phyloP scores from a whole-genome alignment of 208 protist genomes.

The Lotmaria passim region DNA sequence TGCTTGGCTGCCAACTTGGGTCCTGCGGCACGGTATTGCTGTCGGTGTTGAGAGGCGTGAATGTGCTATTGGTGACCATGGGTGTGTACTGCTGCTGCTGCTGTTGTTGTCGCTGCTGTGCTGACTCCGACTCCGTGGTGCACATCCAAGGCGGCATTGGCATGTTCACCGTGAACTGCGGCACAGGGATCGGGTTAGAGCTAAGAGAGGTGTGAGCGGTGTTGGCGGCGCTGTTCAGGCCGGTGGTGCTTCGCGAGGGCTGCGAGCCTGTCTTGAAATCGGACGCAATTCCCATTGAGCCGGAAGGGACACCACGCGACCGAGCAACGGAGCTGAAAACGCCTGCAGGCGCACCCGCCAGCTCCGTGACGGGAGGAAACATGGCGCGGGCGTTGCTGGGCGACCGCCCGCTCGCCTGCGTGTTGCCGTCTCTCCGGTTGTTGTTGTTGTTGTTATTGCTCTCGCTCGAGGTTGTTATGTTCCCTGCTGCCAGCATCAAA shows the following conservation, averaged over 20 bases:
- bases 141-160: slow-evolving; percentile 12
- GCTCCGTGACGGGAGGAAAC: neutral
- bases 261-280: neutral
- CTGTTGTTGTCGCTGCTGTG: neutral
- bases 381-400: neutral
- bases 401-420: no score
- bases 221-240: neutral
- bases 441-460: neutral
- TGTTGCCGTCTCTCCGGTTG: neutral
- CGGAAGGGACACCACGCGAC: neutral
- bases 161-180: slow-evolving; percentile 12
- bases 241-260: neutral
- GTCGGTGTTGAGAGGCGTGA: neutral
- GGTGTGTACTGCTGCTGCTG: slow-evolving; percentile 6
- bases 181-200: slow-evolving; percentile 13
- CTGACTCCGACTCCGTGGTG: neutral
- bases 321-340: neutral
- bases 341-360: neutral
- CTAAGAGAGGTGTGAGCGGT: slow-evolving; percentile 1
- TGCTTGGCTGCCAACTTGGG: neutral
- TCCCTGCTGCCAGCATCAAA: neutral
- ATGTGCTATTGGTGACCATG: neutral
- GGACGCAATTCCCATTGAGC: neutral
- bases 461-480: slow-evolving; percentile 21
- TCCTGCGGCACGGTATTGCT: neutral